A percentile compares a stretch with the other conserved stretches of the same genome.
Conservation (phyloP, 352 stramenopile genomes). For the Phytophthora litchii region DNA sequence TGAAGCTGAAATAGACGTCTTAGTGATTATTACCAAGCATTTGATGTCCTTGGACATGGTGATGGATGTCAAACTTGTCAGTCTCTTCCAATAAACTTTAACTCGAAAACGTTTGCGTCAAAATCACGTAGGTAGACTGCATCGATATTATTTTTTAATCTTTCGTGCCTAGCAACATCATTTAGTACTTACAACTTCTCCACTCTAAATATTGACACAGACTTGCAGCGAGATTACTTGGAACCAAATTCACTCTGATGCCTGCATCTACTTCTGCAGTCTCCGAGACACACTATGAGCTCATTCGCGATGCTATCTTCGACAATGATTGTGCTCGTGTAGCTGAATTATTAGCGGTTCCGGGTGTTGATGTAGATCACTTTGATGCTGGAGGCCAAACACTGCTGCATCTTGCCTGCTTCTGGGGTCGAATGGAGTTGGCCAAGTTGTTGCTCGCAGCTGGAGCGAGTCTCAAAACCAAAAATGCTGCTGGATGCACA, state of each 20-base stretch:
- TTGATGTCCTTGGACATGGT: too few species aligned
- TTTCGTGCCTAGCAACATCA: too few species aligned
- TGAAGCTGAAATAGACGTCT: slow-evolving; percentile 24
- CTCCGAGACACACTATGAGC: slow-evolving; percentile 62
- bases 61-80: too few species aligned
- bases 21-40: background rate
- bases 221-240: too few species aligned
- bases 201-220: slow-evolving; percentile 19
- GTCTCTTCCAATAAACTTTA: too few species aligned
- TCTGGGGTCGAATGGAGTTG: slow-evolving; percentile 73
- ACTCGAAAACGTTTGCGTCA: too few species aligned
- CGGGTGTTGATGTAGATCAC: slow-evolving; percentile 66
- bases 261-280: slow-evolving; percentile 10
- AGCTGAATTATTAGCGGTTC: slow-evolving; percentile 42
- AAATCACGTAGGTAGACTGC: too few species aligned
- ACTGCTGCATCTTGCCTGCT: slow-evolving; percentile 73
- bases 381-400: slow-evolving; percentile 79
- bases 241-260: slow-evolving; percentile 3
- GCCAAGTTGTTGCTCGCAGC: slow-evolving; percentile 63
- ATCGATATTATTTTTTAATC: too few species aligned
- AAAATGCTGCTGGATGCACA: slow-evolving; percentile 74
- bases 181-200: background rate
- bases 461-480: slow-evolving; percentile 71
- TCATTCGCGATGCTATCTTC: slow-evolving; percentile 77
- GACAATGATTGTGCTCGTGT: slow-evolving; percentile 61